Evolutionary conservation across 129 eudicot genomes (phyloP).

Genomic region (Helichrysum umbraculigerum): DNA sequence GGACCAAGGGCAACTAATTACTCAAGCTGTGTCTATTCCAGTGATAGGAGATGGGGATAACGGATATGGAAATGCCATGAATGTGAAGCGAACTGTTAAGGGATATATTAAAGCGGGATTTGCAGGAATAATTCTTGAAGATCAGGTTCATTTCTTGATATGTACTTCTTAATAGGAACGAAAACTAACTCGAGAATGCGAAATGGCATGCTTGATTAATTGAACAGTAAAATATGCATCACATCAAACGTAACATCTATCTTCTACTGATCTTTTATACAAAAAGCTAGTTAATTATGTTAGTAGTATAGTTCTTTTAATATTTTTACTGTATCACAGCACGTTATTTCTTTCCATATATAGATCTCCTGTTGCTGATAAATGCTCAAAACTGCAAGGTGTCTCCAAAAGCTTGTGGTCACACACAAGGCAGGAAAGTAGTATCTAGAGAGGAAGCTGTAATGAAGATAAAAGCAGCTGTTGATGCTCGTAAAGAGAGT

Average conservation of each 20-base stretch:
- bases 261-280: background rate
- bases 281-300: background rate
- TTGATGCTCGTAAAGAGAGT: slow-evolving; percentile 88
- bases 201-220: background rate
- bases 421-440: slow-evolving; percentile 90
- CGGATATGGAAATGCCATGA: slow-evolving; percentile 96
- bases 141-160: slow-evolving; percentile 60
- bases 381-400: slow-evolving; percentile 44
- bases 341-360: slow-evolving; percentile 8
- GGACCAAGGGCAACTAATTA: slow-evolving; percentile 78
- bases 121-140: slow-evolving; percentile 94
- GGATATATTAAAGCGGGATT: slow-evolving; percentile 89
- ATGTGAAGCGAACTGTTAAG: slow-evolving; percentile 87
- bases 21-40: slow-evolving; percentile 85
- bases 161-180: background rate
- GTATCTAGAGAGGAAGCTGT: slow-evolving; percentile 88
- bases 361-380: slow-evolving; percentile 32
- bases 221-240: background rate
- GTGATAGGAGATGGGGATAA: slow-evolving; percentile 95
- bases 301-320: background rate
- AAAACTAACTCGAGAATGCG: background rate
- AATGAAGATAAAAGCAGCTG: slow-evolving; percentile 90
- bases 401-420: slow-evolving; percentile 99
- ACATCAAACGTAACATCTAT: background rate
- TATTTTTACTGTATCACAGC: background rate